These are phyloP conservation scores for Ceratocystis ficicola DNA, from an alignment of 2,329 filamentous ascomycete genomes.

Conservation along the genomic window DNA sequence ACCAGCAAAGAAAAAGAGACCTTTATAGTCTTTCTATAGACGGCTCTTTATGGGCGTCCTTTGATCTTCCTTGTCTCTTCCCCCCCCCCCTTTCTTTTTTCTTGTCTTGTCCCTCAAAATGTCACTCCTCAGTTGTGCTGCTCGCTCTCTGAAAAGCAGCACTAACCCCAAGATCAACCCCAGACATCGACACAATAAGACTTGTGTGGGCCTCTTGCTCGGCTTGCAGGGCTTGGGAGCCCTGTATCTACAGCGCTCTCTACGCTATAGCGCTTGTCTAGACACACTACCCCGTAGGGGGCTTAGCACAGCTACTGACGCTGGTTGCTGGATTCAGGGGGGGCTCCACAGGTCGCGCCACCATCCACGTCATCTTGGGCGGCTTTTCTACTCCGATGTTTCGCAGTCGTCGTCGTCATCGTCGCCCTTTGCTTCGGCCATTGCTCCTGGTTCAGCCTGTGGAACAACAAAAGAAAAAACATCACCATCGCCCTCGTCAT, in stretches of 20 bases:
- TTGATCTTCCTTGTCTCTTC: no score
- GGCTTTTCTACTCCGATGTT: neutral
- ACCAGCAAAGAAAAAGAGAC: neutral
- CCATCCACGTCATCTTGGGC: constrained; percentile 3
- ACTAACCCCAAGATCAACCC: neutral
- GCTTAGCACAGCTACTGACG: neutral
- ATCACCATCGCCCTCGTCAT: neutral
- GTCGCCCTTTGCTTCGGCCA: neutral
- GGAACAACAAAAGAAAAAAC: neutral
- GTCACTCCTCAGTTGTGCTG: constrained; percentile 18
- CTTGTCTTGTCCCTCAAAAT: neutral
- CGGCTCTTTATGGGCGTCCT: neutral
- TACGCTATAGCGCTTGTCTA: neutral
- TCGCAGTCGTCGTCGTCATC: neutral
- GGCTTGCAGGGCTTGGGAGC: neutral
- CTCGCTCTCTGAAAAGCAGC: neutral
- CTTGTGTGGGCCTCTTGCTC: neutral
- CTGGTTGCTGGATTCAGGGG: neutral
- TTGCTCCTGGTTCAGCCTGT: neutral
- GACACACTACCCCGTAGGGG: neutral
- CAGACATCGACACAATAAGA: neutral
- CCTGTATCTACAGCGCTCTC: neutral
- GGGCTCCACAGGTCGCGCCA: constrained; percentile 4
- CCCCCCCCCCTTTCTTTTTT: neutral
- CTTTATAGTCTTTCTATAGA: neutral